phyloP scores from a whole-genome alignment of 2,329 filamentous ascomycete species.

The Aspergillus fischeri region DNA sequence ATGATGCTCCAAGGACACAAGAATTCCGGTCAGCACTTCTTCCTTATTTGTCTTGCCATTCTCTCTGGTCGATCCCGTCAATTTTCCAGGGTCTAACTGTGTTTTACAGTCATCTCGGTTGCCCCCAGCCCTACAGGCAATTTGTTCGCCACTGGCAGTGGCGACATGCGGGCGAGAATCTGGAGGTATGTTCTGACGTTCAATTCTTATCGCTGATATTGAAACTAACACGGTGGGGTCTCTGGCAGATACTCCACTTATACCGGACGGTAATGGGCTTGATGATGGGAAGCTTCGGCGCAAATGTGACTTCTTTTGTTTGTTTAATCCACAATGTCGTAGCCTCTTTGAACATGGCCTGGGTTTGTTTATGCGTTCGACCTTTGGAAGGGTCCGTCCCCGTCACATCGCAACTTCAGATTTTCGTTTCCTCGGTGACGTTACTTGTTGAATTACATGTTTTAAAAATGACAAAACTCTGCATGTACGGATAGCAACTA shows the following conservation, averaged over 20 bases:
- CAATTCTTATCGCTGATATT: not conserved
- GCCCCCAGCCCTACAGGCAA: conserved; percentile 84
- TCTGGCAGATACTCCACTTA: conserved; percentile 35
- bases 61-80: not conserved
- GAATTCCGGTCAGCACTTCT: conserved; percentile 64
- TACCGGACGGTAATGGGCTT: conserved; percentile 35
- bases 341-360: conserved; percentile 14
- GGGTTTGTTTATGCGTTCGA: conserved; percentile 11
- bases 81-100: conserved; percentile 5
- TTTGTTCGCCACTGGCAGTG: conserved; percentile 92
- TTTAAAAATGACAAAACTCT: not conserved
- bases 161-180: conserved; percentile 95
- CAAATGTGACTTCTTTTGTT: conserved; percentile 26
- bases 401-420: not conserved
- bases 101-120: conserved; percentile 75
- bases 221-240: conserved; percentile 9
- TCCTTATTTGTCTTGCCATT: not conserved
- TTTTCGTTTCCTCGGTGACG: not conserved
- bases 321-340: conserved; percentile 6
- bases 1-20: conserved; percentile 99
- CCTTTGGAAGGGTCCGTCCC: not conserved
- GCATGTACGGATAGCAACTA: not conserved
- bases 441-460: not conserved
- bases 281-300: conserved; percentile 28
- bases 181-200: conserved; percentile 63